Percentiles rank a stretch among this genome's conserved stretches.
phyloP scores from a whole-genome alignment of 2,329 filamentous ascomycete species.

The Cryphonectria japonica region DNA sequence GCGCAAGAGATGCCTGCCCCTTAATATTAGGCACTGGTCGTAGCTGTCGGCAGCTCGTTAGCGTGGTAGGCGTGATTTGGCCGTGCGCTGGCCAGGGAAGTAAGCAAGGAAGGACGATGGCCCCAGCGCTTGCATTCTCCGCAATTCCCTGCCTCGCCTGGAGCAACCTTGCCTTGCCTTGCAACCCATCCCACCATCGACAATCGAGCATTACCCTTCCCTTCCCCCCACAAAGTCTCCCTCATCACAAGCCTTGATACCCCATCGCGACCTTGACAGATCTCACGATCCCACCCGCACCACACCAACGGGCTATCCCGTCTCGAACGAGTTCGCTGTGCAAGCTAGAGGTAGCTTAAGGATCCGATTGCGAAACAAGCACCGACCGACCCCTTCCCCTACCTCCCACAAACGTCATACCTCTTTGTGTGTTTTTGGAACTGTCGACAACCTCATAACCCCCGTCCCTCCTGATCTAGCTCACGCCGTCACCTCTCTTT shows the following conservation, averaged over 20 bases:
- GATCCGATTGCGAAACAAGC: constrained; percentile 24
- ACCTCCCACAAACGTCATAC: constrained; percentile 28
- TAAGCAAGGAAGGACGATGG: not conserved
- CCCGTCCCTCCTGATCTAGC: constrained; percentile 15
- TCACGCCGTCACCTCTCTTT: constrained; percentile 17
- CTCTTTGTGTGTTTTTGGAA: constrained; percentile 19
- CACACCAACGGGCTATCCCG: constrained; percentile 9
- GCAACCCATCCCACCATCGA: constrained; percentile 27
- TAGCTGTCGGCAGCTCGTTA: constrained; percentile 1
- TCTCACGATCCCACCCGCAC: constrained; percentile 15
- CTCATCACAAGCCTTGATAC: constrained; percentile 29
- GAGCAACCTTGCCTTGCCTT: constrained; percentile 23
- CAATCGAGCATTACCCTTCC: constrained; percentile 1
- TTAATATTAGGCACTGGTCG: not conserved
- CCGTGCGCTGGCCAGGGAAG: constrained; percentile 4
- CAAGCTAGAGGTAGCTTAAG: constrained; percentile 20
- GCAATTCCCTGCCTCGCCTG: constrained; percentile 16
- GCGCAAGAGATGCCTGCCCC: not conserved
- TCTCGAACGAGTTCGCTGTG: constrained; percentile 17
- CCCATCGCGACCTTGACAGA: constrained; percentile 22
- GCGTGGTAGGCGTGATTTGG: constrained; percentile 1
- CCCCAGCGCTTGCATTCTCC: constrained; percentile 4
- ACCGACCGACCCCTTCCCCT: constrained; percentile 20
- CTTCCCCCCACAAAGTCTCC: constrained; percentile 6
- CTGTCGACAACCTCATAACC: constrained; percentile 30